phyloP scores from a whole-genome alignment of 2,329 filamentous ascomycete genomes.

The Alternaria gaisen region DNA sequence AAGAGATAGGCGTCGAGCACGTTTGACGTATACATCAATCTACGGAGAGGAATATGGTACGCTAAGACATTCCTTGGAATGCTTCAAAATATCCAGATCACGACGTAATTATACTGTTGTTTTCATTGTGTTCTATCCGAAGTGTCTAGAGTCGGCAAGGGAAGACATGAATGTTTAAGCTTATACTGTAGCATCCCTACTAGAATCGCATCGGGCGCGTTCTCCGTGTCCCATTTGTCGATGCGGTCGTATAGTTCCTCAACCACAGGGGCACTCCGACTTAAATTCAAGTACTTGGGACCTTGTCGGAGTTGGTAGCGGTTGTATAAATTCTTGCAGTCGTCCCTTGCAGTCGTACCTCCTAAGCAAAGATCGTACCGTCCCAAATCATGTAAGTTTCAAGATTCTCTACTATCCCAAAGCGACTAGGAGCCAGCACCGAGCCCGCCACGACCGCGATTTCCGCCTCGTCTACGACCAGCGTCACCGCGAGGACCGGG shows the following conservation, averaged over 20 bases:
- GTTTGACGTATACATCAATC: not conserved
- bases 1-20: not conserved
- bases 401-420: not conserved
- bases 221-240: too few species aligned
- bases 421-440: not conserved
- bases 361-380: not conserved
- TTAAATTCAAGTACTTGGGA: too few species aligned
- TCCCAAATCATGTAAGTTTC: not conserved
- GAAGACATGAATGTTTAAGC: not conserved
- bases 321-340: too few species aligned
- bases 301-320: too few species aligned
- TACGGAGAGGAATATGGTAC: accelerated
- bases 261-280: too few species aligned
- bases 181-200: not conserved
- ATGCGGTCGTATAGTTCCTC: too few species aligned
- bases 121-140: not conserved
- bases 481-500: not conserved
- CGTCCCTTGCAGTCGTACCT: not conserved
- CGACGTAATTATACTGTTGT: not conserved
- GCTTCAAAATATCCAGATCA: not conserved
- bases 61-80: not conserved
- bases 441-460: not conserved
- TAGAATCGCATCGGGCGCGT: too few species aligned
- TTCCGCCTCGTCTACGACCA: not conserved
- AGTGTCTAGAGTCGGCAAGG: not conserved